Evolutionary conservation across 768 basidiomycete species (phyloP).

Genomic region (Punctularia strigosozonata): DNA sequence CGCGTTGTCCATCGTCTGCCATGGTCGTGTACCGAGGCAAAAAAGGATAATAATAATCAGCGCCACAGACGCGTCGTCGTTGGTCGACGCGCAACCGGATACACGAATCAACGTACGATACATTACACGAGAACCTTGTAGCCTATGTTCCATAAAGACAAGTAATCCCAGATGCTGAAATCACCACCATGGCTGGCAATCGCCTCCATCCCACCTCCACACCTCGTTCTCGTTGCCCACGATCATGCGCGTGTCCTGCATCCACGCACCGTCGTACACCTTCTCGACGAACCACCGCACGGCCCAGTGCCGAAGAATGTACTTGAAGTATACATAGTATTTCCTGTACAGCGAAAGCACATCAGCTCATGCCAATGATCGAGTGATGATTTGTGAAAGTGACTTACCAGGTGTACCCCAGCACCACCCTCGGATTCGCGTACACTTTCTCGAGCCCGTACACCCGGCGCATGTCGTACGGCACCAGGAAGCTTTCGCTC

Average conservation of each 20-base stretch:
- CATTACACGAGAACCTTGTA: too few species aligned
- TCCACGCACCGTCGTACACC: slow-evolving; percentile 24
- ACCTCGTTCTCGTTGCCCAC: slow-evolving; percentile 21
- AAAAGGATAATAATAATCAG: too few species aligned
- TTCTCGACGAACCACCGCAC: slow-evolving; percentile 30
- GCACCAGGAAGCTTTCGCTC: slow-evolving; percentile 28
- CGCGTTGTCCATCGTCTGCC: too few species aligned
- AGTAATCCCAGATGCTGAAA: too few species aligned
- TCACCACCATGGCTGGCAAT: slow-evolving; percentile 21
- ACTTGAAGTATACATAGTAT: slow-evolving; percentile 17
- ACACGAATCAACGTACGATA: too few species aligned
- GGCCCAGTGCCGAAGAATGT: slow-evolving; percentile 22
- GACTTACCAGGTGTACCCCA: slow-evolving; percentile 23
- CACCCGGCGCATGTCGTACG: slow-evolving; percentile 29
- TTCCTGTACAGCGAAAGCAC: too few species aligned
- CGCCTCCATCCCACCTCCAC: slow-evolving; percentile 24
- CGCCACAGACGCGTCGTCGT: too few species aligned
- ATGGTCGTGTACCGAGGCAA: too few species aligned
- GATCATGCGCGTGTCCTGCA: slow-evolving; percentile 23
- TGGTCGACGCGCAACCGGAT: too few species aligned
- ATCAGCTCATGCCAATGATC: too few species aligned
- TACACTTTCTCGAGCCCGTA: slow-evolving; percentile 24
- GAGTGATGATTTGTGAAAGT: too few species aligned
- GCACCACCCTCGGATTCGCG: slow-evolving; percentile 27
- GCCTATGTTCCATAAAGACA: too few species aligned